Evolutionary conservation across 768 basidiomycete species (phyloP).

Genomic region (Kwoniella mangroviensis): DNA sequence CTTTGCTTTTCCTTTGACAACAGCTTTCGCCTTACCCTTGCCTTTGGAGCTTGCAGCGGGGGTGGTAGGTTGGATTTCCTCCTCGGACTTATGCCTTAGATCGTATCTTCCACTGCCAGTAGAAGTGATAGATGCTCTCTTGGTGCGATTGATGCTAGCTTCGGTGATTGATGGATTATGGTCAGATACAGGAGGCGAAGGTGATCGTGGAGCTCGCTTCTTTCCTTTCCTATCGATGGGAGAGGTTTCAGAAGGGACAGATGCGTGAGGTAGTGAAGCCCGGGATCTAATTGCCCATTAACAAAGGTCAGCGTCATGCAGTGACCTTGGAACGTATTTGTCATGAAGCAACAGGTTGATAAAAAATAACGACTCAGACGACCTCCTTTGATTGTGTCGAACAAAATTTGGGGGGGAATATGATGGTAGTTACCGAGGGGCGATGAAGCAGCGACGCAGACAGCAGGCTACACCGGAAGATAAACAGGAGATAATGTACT

Average conservation of each 20-base stretch:
- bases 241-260: slow-evolving; percentile 1
- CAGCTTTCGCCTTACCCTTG: slow-evolving; percentile 34
- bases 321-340: not conserved
- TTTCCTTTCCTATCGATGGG: slow-evolving; percentile 70
- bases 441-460: not conserved
- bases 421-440: not conserved
- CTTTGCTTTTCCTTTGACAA: slow-evolving; percentile 60
- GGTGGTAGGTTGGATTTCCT: slow-evolving; percentile 59
- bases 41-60: slow-evolving; percentile 55
- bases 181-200: slow-evolving; percentile 59
- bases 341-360: not conserved
- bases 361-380: not conserved
- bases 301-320: not conserved
- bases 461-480: not conserved
- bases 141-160: slow-evolving; percentile 61
- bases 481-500: slow-evolving; percentile 9
- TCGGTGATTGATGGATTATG: slow-evolving; percentile 62
- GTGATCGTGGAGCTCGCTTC: slow-evolving; percentile 83
- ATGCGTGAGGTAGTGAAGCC: not conserved
- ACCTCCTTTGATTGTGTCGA: slow-evolving; percentile 12
- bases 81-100: slow-evolving; percentile 22
- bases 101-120: slow-evolving; percentile 22
- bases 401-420: not conserved
- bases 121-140: slow-evolving; percentile 63
- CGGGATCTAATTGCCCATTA: not conserved